Evolutionary conservation across 2,329 filamentous ascomycete species (phyloP), one percentile per base, ranked within the genome.

Genomic region (Apiospora pterosperma): DNA sequence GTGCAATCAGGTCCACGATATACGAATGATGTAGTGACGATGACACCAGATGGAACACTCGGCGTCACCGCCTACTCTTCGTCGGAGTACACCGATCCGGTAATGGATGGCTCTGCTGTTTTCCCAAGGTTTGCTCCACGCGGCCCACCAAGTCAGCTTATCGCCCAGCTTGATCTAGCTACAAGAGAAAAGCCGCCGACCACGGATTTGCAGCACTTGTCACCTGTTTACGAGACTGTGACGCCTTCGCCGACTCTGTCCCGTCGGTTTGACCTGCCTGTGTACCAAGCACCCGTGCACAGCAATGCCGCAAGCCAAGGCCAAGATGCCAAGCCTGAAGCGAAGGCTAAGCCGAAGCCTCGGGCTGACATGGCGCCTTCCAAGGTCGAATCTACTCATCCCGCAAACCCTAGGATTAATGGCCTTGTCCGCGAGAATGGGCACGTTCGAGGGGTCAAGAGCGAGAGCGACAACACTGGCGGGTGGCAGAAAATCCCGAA

Each of bases 161-260:
- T 87, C 66, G 84, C 85, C 16, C 84, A 85, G 7, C 75, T 88
- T 21, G 85, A 88, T 69, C 79, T 88, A 16, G 85, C 85, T 1
- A 81, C 83, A 42, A 78, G 80, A 4, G 81, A 82, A 36, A 77
- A 78, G 25, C 69, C 79, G 12, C 75, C 77, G 62, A 72, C 75
- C 5, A 75, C 78, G 10, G 84, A 86, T 10, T 72, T 80, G 61
- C 80, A 82, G 48, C 84, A 83, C 69, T 81, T 94, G 2, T 93
- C 91, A 0, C 91, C 91, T 0, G 91, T 93, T 0, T 90, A 90
- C 63, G 91, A 93, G 77, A 85, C 86, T 6, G 83, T 85, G n/a
- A 90, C 89, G 0, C 89, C 90, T 2, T 92, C 91, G 1, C 90
- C 91, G 1, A 90, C 84, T 3, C 80, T 84, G 14, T 79, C 80